Percentiles rank a stretch among this genome's conserved stretches.
phyloP scores from a whole-genome alignment of 148 eudicot genomes.

The Camellia granthamiana region DNA sequence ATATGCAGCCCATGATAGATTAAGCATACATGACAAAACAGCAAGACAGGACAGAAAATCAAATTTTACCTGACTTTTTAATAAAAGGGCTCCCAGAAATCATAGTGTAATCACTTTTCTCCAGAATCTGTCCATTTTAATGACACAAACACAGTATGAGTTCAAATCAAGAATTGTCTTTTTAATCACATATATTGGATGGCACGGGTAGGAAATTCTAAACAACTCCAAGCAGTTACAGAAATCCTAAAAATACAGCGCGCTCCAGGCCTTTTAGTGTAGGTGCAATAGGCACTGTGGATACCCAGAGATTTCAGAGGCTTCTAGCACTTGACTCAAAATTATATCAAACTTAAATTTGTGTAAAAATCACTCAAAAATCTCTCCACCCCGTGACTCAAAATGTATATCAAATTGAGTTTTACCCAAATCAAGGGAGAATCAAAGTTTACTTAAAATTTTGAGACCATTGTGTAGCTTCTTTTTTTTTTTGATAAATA shows the following conservation, averaged over 20 bases:
- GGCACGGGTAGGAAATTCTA: neutral
- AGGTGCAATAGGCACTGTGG: neutral
- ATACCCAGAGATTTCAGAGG: neutral
- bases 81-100: conserved; percentile 85
- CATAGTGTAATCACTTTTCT: conserved; percentile 72
- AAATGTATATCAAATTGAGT: no score
- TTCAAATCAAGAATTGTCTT: neutral
- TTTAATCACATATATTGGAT: neutral
- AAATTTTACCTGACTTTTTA: conserved; percentile 69
- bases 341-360: no score
- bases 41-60: neutral
- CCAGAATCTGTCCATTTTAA: conserved; percentile 59
- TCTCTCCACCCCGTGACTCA: no score
- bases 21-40: neutral
- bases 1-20: neutral
- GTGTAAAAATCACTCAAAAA: no score
- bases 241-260: neutral
- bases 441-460: no score
- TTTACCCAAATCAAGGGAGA: no score
- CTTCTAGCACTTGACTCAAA: no score
- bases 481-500: no score
- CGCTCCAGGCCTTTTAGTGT: neutral
- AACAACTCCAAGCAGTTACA: neutral
- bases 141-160: conserved; percentile 4
- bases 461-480: no score